Conservation (phyloP, 768 basidiomycete genomes). For the Erythrobasidium yunnanense region DNA sequence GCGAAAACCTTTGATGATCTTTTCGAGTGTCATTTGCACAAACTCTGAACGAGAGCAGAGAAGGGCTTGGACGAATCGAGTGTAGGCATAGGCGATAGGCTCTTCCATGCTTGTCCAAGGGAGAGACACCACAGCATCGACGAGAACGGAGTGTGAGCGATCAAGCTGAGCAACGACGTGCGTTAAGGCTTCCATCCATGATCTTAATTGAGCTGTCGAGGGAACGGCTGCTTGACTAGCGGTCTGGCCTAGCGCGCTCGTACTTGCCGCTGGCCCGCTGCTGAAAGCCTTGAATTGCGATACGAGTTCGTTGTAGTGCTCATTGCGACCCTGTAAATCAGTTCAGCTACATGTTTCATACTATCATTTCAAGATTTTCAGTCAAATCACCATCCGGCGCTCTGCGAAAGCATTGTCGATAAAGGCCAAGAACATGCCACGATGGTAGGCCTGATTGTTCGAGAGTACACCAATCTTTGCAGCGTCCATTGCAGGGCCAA, state of each 20-base stretch:
- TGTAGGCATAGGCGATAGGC: slow-evolving; percentile 73
- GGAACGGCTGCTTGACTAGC: neutral
- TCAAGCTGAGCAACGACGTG: slow-evolving; percentile 87
- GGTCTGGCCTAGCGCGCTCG: too few relatives aligned
- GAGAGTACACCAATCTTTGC: neutral
- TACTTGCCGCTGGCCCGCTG: too few relatives aligned
- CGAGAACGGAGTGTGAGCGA: slow-evolving; percentile 62
- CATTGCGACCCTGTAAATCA: slow-evolving; percentile 53
- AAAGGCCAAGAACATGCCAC: slow-evolving; percentile 71
- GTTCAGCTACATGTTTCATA: slow-evolving; percentile 4
- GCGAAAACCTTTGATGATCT: slow-evolving; percentile 73
- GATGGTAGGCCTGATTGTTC: neutral
- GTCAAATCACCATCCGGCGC: slow-evolving; percentile 53
- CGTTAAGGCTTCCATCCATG: slow-evolving; percentile 75
- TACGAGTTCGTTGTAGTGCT: slow-evolving; percentile 78
- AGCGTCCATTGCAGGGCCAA: neutral
- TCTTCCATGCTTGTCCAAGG: slow-evolving; percentile 90
- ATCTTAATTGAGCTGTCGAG: slow-evolving; percentile 52
- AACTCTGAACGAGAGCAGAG: slow-evolving; percentile 82
- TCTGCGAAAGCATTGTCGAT: slow-evolving; percentile 69
- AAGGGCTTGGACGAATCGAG: slow-evolving; percentile 76
- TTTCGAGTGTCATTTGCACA: slow-evolving; percentile 67
- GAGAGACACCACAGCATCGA: slow-evolving; percentile 72
- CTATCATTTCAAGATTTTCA: slow-evolving; percentile 27
- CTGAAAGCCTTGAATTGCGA: slow-evolving; percentile 55